Percentiles rank a stretch among this genome's conserved stretches.
phyloP scores from a whole-genome alignment of 129 eudicot genomes.

The Silybum marianum region DNA sequence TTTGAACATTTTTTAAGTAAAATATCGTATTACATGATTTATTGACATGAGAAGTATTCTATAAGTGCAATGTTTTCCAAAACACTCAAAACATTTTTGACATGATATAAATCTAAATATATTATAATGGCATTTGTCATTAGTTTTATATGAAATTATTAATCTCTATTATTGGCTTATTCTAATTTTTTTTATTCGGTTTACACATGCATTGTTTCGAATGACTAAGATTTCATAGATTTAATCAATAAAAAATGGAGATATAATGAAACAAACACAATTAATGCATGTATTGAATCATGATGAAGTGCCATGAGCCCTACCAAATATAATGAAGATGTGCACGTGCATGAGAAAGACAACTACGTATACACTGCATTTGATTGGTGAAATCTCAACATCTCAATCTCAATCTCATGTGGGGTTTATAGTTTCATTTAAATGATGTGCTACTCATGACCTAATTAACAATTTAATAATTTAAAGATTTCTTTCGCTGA shows the following conservation, averaged over 20 bases:
- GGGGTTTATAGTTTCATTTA: not conserved
- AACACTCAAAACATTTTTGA: not conserved
- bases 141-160: not conserved
- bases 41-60: not conserved
- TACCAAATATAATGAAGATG: slow-evolving; percentile 19
- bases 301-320: slow-evolving; percentile 10
- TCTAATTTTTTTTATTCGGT: not conserved
- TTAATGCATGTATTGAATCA: not conserved
- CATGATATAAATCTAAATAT: not conserved
- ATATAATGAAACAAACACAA: not conserved
- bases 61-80: too few relatives aligned
- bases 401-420: not conserved
- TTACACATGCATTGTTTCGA: not conserved
- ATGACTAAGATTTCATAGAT: not conserved
- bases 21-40: too few relatives aligned
- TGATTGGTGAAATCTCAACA: slow-evolving; percentile 5
- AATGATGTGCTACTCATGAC: not conserved
- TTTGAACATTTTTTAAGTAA: too few relatives aligned
- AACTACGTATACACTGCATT: slow-evolving; percentile 8
- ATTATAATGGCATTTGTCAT: not conserved
- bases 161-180: not conserved
- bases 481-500: not conserved
- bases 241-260: not conserved
- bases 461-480: not conserved
- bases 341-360: slow-evolving; percentile 32